Evolutionary conservation across 768 basidiomycete species (phyloP).

Genomic region (Leccinum subtestaceum): DNA sequence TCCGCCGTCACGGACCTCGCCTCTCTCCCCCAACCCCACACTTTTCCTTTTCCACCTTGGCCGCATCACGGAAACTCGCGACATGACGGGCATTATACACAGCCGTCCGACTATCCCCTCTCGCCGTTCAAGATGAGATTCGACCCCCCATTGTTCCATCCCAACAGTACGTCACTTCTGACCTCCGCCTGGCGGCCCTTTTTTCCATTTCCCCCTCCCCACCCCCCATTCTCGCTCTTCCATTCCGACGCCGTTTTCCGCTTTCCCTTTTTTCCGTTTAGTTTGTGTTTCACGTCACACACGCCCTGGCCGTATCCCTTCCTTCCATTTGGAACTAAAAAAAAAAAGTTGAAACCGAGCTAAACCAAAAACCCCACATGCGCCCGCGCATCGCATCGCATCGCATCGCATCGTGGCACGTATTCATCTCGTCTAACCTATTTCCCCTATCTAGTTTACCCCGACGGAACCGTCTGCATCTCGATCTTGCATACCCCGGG

Average conservation of each 20-base stretch:
- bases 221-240: background rate
- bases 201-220: too few species aligned
- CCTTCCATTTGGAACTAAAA: background rate
- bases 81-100: background rate
- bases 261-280: background rate
- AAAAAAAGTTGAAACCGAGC: background rate
- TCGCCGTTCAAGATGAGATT: conserved; percentile 99
- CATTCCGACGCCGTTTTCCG: background rate
- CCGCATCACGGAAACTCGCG: background rate
- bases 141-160: conserved; percentile 95
- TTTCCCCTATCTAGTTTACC: conserved; percentile 64
- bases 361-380: background rate
- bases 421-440: background rate
- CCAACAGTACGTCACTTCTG: conserved; percentile 72
- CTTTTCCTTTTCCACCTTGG: background rate
- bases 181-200: too few species aligned
- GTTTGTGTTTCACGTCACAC: background rate
- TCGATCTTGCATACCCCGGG: conserved; percentile 96
- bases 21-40: background rate
- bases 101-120: conserved; percentile 90
- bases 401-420: background rate
- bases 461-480: conserved; percentile 96
- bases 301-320: too few species aligned
- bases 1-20: background rate
- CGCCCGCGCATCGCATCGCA: background rate